phyloP scores from a whole-genome alignment of 2,329 filamentous ascomycete genomes.

The Penicillium sp. region DNA sequence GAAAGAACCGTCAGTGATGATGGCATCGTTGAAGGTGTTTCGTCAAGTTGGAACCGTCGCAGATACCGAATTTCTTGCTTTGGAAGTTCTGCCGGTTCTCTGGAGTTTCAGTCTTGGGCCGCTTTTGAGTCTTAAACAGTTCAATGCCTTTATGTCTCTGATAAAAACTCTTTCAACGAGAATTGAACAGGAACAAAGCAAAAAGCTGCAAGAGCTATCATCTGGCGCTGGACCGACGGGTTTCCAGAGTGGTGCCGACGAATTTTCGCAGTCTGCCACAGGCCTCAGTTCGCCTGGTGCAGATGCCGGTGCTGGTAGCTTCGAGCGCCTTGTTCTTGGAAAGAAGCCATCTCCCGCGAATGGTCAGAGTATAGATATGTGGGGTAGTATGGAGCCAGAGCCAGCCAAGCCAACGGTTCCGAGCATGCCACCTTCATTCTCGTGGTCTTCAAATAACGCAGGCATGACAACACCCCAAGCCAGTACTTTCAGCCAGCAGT shows the following conservation, averaged over 20 bases:
- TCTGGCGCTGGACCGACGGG: conserved; percentile 55
- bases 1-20: conserved; percentile 96
- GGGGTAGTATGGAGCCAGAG: conserved; percentile 34
- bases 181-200: conserved; percentile 84
- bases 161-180: conserved; percentile 76
- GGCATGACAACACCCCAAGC: conserved; percentile 19
- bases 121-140: conserved; percentile 80
- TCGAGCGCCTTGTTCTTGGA: conserved; percentile 86
- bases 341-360: conserved; percentile 45
- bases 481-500: conserved; percentile 17
- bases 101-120: conserved; percentile 93
- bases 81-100: conserved; percentile 83
- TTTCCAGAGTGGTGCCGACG: conserved; percentile 31
- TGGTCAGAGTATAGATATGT: conserved; percentile 32
- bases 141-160: conserved; percentile 83
- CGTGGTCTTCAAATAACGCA: conserved; percentile 42
- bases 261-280: conserved; percentile 26
- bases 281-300: conserved; percentile 46
- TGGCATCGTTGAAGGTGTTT: conserved; percentile 83
- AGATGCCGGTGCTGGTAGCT: conserved; percentile 64
- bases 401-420: conserved; percentile 26
- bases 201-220: conserved; percentile 81
- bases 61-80: conserved; percentile 86
- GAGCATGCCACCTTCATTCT: conserved; percentile 38
- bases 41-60: conserved; percentile 76